Base-by-base conservation (phyloP, 2,329 filamentous ascomycete genomes). In the Fusarium ramigenum region DNA sequence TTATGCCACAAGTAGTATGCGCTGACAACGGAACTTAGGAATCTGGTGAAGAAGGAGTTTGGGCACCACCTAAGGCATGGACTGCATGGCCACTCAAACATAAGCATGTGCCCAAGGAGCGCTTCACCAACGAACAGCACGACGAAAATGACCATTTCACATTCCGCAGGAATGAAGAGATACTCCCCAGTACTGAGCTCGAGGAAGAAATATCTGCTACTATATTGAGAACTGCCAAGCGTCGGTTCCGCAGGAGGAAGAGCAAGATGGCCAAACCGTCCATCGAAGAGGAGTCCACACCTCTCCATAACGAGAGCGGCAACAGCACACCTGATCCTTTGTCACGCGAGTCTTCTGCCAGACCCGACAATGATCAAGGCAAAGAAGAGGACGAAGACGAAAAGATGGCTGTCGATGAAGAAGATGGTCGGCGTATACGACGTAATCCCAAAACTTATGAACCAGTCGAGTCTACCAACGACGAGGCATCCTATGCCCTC, bases 41-140 rank as follows among this genome's bases (percentile, higher is more conserved):
- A 23, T 73, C 78, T 47, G 78, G 79, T 9, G 72, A 78, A 39
- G 70, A 82, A 11, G 73, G 62, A 5, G 74, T 82, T 49, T 91
- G 89, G 86, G 80, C 80, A 9, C 88, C 88, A 4, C 85, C 88
- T 1, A 89, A 87, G 66, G 73, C 79, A 9, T 98, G 96, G 95
- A 93, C 93, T 23, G 93, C 95, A 1, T 98, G 96, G 96, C 96
- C 96, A 9, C 80, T 97, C 78, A 86, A 86, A 25, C 85, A 88
- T 9, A 82, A 85, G 12, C 83, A 87, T 32, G 90, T 96, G 12
- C 93, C 93, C 4, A 83, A 84, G 21, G 84, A 86, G 19, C 84
- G 84, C 25, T 87, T 93, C 69, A 80, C 84, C 58, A 85, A 84
- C 73, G 83, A 79, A 69, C 79, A 79, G 12, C 76, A 81, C 12